Evolutionary conservation across 495 filamentous ascomycete genomes (phyloP).

Genomic region (Hypomontagnella submonticulosa): DNA sequence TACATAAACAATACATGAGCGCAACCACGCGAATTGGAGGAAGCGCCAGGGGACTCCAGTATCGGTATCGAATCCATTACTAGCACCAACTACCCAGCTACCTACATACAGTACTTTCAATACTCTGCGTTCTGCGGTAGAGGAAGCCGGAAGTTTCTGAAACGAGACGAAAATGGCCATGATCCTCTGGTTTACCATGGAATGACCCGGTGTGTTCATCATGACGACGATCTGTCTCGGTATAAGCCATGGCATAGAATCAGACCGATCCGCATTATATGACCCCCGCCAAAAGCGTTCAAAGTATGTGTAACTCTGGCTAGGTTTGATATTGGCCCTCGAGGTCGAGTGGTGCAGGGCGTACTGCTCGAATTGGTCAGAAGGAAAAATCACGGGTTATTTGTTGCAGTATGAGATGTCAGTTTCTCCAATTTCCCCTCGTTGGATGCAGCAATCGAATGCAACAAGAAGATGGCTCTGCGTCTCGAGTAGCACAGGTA

Average conservation of each 20-base stretch:
- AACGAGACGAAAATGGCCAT: background rate
- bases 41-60: too few relatives aligned
- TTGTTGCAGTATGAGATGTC: slow-evolving; percentile 32
- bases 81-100: too few relatives aligned
- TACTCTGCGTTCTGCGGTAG: background rate
- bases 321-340: slow-evolving; percentile 22
- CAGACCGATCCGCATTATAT: slow-evolving; percentile 17
- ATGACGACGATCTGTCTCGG: slow-evolving; percentile 18
- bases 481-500: slow-evolving; percentile 25
- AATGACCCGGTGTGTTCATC: slow-evolving; percentile 15
- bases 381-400: slow-evolving; percentile 32
- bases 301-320: slow-evolving; percentile 15
- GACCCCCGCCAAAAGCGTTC: slow-evolving; percentile 2
- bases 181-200: background rate
- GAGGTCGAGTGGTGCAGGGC: slow-evolving; percentile 27
- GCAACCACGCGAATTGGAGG: too few relatives aligned
- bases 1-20: too few relatives aligned
- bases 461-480: slow-evolving; percentile 27
- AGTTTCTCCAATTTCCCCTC: slow-evolving; percentile 43
- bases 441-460: slow-evolving; percentile 33
- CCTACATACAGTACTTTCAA: too few relatives aligned
- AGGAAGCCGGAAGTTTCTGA: slow-evolving; percentile 5
- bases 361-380: slow-evolving; percentile 31
- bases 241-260: slow-evolving; percentile 19
- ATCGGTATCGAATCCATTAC: too few relatives aligned